Evolutionary conservation across 768 basidiomycete genomes (phyloP), one percentile per base, ranked within the genome.

Genomic region (Lactarius tabidus): DNA sequence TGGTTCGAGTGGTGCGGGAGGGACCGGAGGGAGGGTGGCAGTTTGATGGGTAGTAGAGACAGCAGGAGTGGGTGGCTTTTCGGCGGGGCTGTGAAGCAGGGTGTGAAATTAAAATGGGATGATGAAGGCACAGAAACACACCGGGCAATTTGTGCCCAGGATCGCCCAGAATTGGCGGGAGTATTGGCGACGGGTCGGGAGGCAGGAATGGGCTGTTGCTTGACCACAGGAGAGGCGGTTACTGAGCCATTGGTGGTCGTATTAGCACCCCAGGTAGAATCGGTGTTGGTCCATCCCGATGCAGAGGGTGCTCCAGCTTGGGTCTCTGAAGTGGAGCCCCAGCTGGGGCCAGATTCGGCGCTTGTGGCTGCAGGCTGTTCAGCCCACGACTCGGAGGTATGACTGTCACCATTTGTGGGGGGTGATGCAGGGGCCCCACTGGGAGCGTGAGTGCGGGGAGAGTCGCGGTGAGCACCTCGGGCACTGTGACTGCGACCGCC

Each of bases 131-230:
- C 33, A 41, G 61, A 31, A 38, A 77, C 82, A 8, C 72, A 89
- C 90, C 87, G 81, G 67, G 91, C 91, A 73, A 93, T 81, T 71
- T 93, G 89, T 9, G 91, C 91, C 91, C 91, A 93, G 39, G 91
- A 92, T 65, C 90, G 75, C 78, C 91, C 91, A 9, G 89, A 85
- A 15, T 84, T 88, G 33, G 88, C 85, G 51, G 90, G 88, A 14
- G 83, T 79, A 76, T 86, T 89, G 17, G 77, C 63, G 17, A 20
- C n/a, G n/a, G 69, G 62, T 65, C 72, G 74, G 18, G 71, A 33
- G 15, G 70, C 20, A 29, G 68, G 63, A 26, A 67, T 70, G 5
- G 67, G 62, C 57, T 66, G 71, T 6, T 75, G 73, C 31, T 76
- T 76, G 55, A 79, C 75, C 3, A 78, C 69, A 28, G 78, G 69